These are phyloP conservation scores for Plasmodium fragile DNA, from an alignment of 169 alveolate genomes.

Conservation along the genomic window DNA sequence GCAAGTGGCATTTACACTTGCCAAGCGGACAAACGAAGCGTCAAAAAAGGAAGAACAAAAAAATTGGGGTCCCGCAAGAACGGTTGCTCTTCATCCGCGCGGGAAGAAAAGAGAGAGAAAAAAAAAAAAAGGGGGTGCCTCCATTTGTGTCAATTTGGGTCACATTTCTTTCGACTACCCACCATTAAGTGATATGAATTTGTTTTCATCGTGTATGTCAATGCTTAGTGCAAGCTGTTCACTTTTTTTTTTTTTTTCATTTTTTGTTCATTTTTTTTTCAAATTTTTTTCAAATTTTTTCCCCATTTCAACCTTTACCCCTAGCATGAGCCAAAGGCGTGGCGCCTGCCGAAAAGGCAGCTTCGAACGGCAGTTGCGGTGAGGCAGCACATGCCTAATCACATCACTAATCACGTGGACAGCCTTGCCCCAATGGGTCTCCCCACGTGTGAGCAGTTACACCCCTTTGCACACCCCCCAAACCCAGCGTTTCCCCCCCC, in stretches of 20 bases:
- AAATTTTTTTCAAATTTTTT: too few relatives aligned
- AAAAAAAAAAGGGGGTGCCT: not conserved
- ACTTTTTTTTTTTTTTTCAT: too few relatives aligned
- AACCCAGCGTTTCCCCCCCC: not conserved
- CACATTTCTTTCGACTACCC: not conserved
- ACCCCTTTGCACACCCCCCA: not conserved
- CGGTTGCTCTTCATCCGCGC: not conserved
- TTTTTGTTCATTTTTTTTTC: too few relatives aligned
- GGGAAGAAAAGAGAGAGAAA: not conserved
- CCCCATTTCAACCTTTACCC: not conserved
- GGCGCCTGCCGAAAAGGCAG: not conserved
- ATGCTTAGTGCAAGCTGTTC: not conserved
- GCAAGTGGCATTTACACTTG: not conserved
- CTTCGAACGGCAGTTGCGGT: not conserved
- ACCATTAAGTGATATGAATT: not conserved
- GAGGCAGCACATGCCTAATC: not conserved
- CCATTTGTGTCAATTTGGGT: not conserved
- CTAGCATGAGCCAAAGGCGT: not conserved
- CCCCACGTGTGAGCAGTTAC: not conserved
- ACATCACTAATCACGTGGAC: not conserved
- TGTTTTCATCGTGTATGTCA: not conserved
- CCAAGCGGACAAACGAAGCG: not conserved
- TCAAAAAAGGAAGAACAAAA: not conserved
- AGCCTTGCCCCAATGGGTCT: not conserved
- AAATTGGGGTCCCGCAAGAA: not conserved